Evolutionary conservation across 1,284 basidiomycete species (phyloP), one percentile per base, ranked within the genome.

Genomic region (Papiliotrema fonsecae): DNA sequence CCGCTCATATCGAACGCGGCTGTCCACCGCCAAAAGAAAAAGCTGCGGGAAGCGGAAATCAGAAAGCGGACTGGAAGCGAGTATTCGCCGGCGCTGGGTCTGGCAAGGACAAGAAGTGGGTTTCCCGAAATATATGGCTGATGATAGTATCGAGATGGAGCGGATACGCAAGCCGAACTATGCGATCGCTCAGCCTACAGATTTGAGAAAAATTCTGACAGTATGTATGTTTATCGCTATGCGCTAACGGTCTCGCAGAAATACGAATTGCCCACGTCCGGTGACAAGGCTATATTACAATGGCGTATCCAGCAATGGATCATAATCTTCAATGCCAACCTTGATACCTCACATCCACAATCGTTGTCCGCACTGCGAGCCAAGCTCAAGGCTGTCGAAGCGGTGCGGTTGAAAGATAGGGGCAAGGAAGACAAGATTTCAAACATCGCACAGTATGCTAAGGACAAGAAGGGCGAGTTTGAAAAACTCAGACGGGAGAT

Each of bases 111-210:
- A 61, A 60, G 45, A 54, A 60, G 59, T 59, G 30, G 45, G 54
- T 54, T 22, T 16, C 14, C 22, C 26, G 27, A 7, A 14, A 18
- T 34, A 24, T 27, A 14, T 13, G 42, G 45, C 36, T 27, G 25
- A 39, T 4, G 31, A 45, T 19, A 67, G 61, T 19, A 47, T 58
- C 9, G 57, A 61, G 28, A 55, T 65, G 57, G 68, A 67, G 38
- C 62, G 64, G 24, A 70, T 74, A 36, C 60, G 57, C 3, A 73
- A 73, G 48, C 72, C 72, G 7, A 74, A 74, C 53, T 73, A 71
- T 47, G 42, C 58, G n/a, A 55, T 74, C 5, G 57, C 64, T 1
- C 54, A 52, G 2, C 62, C 63, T 1, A 54, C 57, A n/a, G 72
- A 74, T 6, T 54, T 74, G 4, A 55, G 64, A 19, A 50, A 43